Percentiles rank a stretch among this genome's conserved stretches.
Evolutionary conservation across 441 rosid species (phyloP).

Genomic region (Pelargonium australe): DNA sequence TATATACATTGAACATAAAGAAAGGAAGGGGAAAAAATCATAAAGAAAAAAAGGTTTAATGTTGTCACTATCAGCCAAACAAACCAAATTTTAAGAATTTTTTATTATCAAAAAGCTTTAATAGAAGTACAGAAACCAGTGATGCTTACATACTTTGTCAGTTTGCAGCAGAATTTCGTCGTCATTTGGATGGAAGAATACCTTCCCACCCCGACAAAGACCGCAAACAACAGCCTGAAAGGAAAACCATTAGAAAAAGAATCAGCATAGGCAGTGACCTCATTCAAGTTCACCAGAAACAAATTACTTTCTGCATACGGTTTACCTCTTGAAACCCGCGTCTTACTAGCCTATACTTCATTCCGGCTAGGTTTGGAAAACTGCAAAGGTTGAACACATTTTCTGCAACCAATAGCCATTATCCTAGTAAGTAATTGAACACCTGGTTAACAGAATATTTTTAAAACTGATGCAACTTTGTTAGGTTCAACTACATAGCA

Average conservation of each 20-base stretch:
- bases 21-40: neutral
- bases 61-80: slow-evolving; percentile 1
- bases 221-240: slow-evolving; percentile 93
- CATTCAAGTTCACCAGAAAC: slow-evolving; percentile 10
- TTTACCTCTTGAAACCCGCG: slow-evolving; percentile 71
- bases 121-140: slow-evolving; percentile 19
- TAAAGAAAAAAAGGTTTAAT: neutral
- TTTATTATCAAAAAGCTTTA: neutral
- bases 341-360: slow-evolving; percentile 60
- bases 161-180: slow-evolving; percentile 62
- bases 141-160: slow-evolving; percentile 54
- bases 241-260: slow-evolving; percentile 18
- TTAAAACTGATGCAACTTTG: too few species aligned
- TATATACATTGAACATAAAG: neutral
- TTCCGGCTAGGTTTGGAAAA: slow-evolving; percentile 65
- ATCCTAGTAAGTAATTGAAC: slow-evolving; percentile 24
- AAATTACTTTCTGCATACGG: slow-evolving; percentile 13
- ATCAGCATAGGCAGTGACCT: slow-evolving; percentile 16
- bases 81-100: neutral
- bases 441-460: neutral
- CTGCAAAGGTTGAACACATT: slow-evolving; percentile 78
- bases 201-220: slow-evolving; percentile 61
- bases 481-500: too few species aligned
- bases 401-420: slow-evolving; percentile 56
- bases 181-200: slow-evolving; percentile 81